Percentiles rank a stretch among this genome's conserved stretches.
These are phyloP conservation scores for Drechslera avenae DNA, from an alignment of 2,329 filamentous ascomycete genomes.

Conservation along the genomic window DNA sequence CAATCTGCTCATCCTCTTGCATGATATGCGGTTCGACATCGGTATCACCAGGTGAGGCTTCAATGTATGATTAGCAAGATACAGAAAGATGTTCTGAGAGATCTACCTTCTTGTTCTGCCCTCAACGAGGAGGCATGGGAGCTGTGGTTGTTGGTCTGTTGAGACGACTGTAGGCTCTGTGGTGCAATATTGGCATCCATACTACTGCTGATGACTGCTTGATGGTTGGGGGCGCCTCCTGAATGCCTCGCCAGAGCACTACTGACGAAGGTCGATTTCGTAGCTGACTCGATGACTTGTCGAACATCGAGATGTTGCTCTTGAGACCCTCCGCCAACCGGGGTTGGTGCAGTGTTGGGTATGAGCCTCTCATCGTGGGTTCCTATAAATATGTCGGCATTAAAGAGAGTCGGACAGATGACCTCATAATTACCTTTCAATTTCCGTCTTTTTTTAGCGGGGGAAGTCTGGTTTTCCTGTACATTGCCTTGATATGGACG, in stretches of 20 bases:
- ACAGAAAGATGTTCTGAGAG: not conserved
- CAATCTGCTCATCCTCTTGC: constrained; percentile 1
- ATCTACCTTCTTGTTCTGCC: constrained; percentile 2
- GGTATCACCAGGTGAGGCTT: constrained; percentile 2
- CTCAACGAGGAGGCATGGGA: not conserved
- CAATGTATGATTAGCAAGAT: constrained; percentile 3
- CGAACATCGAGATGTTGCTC: constrained; percentile 1
- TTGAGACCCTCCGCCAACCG: too few relatives aligned
- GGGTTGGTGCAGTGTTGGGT: too few relatives aligned
- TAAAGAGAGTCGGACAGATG: too few relatives aligned
- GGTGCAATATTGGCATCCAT: not conserved
- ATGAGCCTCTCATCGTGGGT: too few relatives aligned
- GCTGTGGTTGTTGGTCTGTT: not conserved
- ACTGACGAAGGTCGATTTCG: not conserved
- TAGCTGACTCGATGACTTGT: constrained; percentile 3
- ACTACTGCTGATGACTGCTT: not conserved
- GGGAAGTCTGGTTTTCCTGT: too few relatives aligned
- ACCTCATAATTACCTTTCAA: too few relatives aligned
- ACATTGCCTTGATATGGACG: too few relatives aligned
- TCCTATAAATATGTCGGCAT: too few relatives aligned
- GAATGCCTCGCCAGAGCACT: not conserved
- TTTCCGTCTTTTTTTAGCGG: too few relatives aligned
- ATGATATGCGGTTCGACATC: constrained; percentile 3
- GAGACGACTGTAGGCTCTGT: constrained; percentile 2
- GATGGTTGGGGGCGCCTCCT: not conserved